Base-by-base conservation (phyloP, 768 basidiomycete genomes). In the Trametes coccinea region DNA sequence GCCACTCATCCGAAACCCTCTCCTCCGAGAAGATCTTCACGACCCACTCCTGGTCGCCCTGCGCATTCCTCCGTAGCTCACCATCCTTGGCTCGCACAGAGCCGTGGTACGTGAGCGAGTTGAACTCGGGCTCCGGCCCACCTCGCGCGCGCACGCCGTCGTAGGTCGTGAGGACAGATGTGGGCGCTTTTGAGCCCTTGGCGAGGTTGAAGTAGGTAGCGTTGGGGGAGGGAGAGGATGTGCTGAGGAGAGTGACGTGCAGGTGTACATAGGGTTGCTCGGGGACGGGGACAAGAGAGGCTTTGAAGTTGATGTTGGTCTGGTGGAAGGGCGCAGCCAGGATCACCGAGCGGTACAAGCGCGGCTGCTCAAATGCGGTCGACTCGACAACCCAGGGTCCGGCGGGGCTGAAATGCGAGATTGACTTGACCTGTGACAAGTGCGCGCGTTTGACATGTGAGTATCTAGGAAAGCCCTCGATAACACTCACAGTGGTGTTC, bases 231-330 rank as follows among this genome's bases (percentile, higher is more conserved):
- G 86, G 74, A 2, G 86, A 78, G 10, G 86, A 86, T 2, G 96
- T 98, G n/a, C 87, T 82, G 41, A 98, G 78, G 22, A 94, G 81
- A 9, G 96, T 97, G 53, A 96, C 94, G 70, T 95, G 92, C 2
- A 98, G 84, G 65, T 82, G 84, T 49, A 93, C 82, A 71, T 96
- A 97, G 22, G 87, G 85, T 65, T 91, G 89, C 40, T 78, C 69
- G 2, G 88, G 87, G 34, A 94, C 82, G 49, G 78, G 78, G 3
- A 78, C 72, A 4, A 81, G 70, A 33, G 89, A 71, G 16, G 72
- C 53, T 4, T 87, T 80, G 29, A 90, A 72, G 5, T 70, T 68
- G 63, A 92, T 88, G 13, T 74, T 76, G 2, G 90, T 81, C 30
- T 80, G 84, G 73, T 92, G 86, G 78, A 86, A 90, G 2, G 96